Conservation (phyloP, 352 stramenopile genomes). For the Globisporangium splendens region DNA sequence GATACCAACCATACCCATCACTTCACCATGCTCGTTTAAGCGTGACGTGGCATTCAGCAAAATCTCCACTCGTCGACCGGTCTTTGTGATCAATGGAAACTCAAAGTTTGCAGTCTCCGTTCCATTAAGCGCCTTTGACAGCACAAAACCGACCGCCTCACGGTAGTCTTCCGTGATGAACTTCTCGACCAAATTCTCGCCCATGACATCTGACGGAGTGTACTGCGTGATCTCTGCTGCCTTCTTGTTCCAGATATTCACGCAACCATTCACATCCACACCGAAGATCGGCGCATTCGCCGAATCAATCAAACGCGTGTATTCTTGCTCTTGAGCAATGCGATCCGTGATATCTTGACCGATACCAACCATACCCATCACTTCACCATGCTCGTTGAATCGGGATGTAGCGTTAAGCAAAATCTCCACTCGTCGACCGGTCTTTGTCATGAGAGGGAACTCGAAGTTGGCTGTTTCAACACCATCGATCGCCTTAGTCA, state of each 20-base stretch:
- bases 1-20: constrained; percentile 19
- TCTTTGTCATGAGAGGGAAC: too few relatives aligned
- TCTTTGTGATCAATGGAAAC: constrained; percentile 45
- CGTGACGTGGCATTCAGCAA: too few relatives aligned
- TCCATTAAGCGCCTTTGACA: too few relatives aligned
- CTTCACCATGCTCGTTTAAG: neutral
- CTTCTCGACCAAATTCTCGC: constrained; percentile 66
- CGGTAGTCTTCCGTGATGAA: too few relatives aligned
- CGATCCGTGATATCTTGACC: constrained; percentile 71
- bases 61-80: too few relatives aligned
- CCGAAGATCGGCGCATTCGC: constrained; percentile 89
- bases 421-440: too few relatives aligned
- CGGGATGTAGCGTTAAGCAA: too few relatives aligned
- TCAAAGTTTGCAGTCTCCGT: constrained; percentile 15
- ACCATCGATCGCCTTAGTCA: too few relatives aligned
- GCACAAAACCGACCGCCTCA: too few relatives aligned
- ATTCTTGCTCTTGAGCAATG: constrained; percentile 86
- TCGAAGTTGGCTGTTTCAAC: too few relatives aligned
- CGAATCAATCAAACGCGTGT: constrained; percentile 81
- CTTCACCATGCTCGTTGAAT: too few relatives aligned
- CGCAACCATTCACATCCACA: constrained; percentile 63
- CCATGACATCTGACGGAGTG: constrained; percentile 84
- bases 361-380: too few relatives aligned
- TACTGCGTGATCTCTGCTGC: constrained; percentile 88
- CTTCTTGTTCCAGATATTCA: constrained; percentile 92